Evolutionary conservation across 208 protist genomes (phyloP).

Genomic region (Herpetomonas tarakana): DNA sequence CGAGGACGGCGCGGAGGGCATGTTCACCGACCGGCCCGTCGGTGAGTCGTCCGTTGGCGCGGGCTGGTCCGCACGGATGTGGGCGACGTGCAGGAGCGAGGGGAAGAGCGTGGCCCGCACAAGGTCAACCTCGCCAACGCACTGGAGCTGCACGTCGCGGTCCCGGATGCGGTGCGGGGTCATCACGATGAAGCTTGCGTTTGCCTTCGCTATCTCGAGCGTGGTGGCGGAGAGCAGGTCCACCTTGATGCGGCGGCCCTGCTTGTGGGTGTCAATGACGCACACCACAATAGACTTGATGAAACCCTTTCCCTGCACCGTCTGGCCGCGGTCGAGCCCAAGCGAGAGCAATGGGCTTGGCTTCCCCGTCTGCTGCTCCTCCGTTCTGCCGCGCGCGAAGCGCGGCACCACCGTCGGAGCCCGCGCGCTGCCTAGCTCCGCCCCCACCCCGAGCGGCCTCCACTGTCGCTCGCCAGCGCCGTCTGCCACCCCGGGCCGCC

Average conservation of each 20-base stretch:
- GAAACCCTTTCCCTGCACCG: slow-evolving; percentile 58
- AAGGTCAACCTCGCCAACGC: slow-evolving; percentile 53
- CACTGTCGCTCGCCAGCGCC: too few relatives aligned
- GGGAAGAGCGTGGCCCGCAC: slow-evolving; percentile 38
- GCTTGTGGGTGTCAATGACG: slow-evolving; percentile 44
- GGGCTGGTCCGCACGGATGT: neutral
- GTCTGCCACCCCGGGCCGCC: too few relatives aligned
- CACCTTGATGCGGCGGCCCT: slow-evolving; percentile 41
- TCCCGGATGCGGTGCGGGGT: slow-evolving; percentile 32
- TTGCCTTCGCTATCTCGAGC: slow-evolving; percentile 37
- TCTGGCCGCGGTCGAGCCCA: slow-evolving; percentile 28
- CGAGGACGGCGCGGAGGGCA: neutral
- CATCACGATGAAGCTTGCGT: slow-evolving; percentile 55
- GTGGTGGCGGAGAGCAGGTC: slow-evolving; percentile 21
- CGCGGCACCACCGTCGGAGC: neutral
- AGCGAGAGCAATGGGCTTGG: neutral
- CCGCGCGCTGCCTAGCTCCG: neutral
- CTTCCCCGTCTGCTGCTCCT: neutral
- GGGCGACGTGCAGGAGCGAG: slow-evolving; percentile 21
- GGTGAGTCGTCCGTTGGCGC: too few relatives aligned
- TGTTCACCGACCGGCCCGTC: neutral
- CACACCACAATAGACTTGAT: slow-evolving; percentile 29
- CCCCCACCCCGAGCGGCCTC: neutral
- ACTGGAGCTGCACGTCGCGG: slow-evolving; percentile 41
- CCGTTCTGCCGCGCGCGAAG: neutral